A percentile compares a stretch with the other conserved stretches of the same genome.
These are phyloP conservation scores for Trichoderma aggressivum DNA, from an alignment of 2,329 filamentous ascomycete genomes.

Conservation along the genomic window DNA sequence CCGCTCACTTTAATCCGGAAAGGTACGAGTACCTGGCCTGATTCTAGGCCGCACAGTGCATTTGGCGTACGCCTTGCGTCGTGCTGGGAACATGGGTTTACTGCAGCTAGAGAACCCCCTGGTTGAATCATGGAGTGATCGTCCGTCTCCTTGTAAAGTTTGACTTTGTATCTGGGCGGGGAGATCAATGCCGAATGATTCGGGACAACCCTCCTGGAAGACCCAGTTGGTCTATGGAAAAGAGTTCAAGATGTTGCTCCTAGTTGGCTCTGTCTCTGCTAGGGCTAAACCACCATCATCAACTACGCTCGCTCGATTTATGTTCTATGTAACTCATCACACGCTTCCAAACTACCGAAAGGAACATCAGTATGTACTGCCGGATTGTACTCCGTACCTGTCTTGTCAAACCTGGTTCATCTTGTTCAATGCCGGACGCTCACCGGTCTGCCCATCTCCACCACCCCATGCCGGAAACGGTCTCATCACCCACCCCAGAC, in stretches of 20 bases:
- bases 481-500: neutral
- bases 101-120: neutral
- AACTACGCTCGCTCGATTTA: neutral
- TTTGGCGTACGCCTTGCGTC: neutral
- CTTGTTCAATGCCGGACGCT: conserved; percentile 1
- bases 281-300: neutral
- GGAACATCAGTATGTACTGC: neutral
- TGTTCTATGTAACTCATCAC: neutral
- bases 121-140: neutral
- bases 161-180: neutral
- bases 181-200: neutral
- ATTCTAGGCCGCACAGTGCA: neutral
- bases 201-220: neutral
- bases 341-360: neutral
- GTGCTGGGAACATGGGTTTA: neutral
- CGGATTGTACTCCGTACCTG: too few species aligned
- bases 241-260: neutral
- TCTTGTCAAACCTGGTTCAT: neutral
- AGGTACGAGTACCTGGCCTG: neutral
- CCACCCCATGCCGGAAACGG: neutral
- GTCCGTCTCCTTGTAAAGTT: neutral
- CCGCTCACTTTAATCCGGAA: neutral
- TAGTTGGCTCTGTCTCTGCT: neutral
- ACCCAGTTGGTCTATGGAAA: neutral
- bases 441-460: neutral